Evolutionary conservation across 192 early-diverging fungal genomes (phyloP), one percentile per base, ranked within the genome.

Genomic region (Gaertneriomyces sp.): DNA sequence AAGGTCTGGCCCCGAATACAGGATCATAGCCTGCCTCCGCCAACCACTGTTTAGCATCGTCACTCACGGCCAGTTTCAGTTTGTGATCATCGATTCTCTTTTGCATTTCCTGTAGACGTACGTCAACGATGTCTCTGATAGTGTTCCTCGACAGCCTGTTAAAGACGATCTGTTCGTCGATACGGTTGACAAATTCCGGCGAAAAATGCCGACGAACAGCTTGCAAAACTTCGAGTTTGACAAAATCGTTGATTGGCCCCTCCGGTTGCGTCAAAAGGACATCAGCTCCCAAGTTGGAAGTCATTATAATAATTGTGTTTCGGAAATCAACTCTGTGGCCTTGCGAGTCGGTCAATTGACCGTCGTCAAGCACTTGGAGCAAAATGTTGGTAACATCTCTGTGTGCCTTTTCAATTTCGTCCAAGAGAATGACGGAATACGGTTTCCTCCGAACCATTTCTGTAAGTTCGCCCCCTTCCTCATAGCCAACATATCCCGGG

Each of bases 401-500:
- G 44, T 95, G 92, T 1, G 93, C 93, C 79, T 95, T 95, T 60
- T 95, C 93, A 45, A 95, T 88, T 76, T 95, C 93, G 73, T 95
- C 93, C 68, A 95, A 88, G 17, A 95, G 81, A 7, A 95, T 80
- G 7, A 95, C 89, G 14, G 86, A 84, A 75, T 93, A 94, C 10
- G 93, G 92, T 39, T 85, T 83, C 59, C 90, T 78, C 51, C 93
- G 81, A 39, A 95, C 85, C 7, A 88, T 79, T 72, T 95, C 93
- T 4, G 92, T 95, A 51, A 95, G 73, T 64, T 95, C 86, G 3
- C 93, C 93, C 54, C 93, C 92, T 63, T 95, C 90, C 49, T 94
- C 93, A 65, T 92, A 91, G 38, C 93, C 93, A 60, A 95, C 81
- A 68, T 95, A 94, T 1, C 93, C 93, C 3, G 93, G 93, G 10